These are phyloP conservation scores for Celoporthe dispersa DNA, from an alignment of 2,329 filamentous ascomycete species.

Conservation along the genomic window DNA sequence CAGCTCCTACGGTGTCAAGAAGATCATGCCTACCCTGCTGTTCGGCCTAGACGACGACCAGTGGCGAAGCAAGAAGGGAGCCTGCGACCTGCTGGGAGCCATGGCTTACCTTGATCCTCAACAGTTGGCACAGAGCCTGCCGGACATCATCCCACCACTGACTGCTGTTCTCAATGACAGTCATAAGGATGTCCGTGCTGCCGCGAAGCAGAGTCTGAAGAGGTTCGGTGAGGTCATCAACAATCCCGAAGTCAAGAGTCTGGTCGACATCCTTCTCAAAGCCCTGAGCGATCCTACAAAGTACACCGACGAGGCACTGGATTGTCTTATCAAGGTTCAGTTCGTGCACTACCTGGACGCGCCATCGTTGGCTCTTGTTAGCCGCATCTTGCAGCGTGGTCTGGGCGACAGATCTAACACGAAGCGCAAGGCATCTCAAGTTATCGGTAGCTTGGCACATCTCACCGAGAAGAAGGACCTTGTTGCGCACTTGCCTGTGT, in stretches of 20 bases:
- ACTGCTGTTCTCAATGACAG: slow-evolving; percentile 95
- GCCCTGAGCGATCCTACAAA: slow-evolving; percentile 97
- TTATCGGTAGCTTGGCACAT: slow-evolving; percentile 96
- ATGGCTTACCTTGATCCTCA: slow-evolving; percentile 99
- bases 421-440: slow-evolving; percentile 94
- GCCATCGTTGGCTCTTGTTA: slow-evolving; percentile 91
- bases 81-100: slow-evolving; percentile 92
- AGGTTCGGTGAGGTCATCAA: slow-evolving; percentile 98
- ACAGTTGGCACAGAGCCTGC: slow-evolving; percentile 87
- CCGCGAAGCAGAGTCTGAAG: slow-evolving; percentile 94
- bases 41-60: slow-evolving; percentile 92
- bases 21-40: slow-evolving; percentile 88
- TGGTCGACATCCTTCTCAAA: slow-evolving; percentile 91
- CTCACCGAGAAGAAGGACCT: slow-evolving; percentile 96
- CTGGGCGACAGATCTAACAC: slow-evolving; percentile 89
- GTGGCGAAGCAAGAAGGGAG: slow-evolving; percentile 98
- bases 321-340: slow-evolving; percentile 94
- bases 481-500: slow-evolving; percentile 84
- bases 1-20: slow-evolving; percentile 94
- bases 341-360: slow-evolving; percentile 99
- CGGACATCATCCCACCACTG: slow-evolving; percentile 94
- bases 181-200: slow-evolving; percentile 92
- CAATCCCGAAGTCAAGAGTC: slow-evolving; percentile 93
- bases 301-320: slow-evolving; percentile 92
- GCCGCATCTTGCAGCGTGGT: slow-evolving; percentile 92